phyloP scores from a whole-genome alignment of 78 protist genomes.

The Dictyostelium citrinum region DNA sequence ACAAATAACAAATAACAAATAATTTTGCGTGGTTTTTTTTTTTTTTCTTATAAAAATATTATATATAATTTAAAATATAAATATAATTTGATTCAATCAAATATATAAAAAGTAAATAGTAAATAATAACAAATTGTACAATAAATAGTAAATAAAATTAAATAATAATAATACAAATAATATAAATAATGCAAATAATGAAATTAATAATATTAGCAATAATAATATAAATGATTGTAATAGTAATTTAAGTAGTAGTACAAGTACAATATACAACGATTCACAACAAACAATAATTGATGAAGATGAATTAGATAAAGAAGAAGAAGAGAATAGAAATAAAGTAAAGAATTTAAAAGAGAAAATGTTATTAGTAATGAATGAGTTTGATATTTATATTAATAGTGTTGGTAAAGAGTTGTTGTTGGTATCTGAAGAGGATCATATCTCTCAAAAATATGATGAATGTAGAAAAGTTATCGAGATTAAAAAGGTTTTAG shows the following conservation, averaged over 20 bases:
- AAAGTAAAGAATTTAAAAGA: conserved; percentile 12
- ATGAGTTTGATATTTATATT: conserved; percentile 5
- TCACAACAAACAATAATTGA: neutral
- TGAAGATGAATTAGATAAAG: conserved; percentile 24
- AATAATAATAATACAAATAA: no score
- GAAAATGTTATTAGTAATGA: conserved; percentile 16
- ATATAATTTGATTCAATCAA: neutral
- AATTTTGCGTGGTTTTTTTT: neutral
- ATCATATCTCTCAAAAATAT: conserved; percentile 32
- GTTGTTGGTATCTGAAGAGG: conserved; percentile 3
- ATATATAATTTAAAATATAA: neutral
- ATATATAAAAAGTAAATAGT: neutral
- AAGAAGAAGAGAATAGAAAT: conserved; percentile 34
- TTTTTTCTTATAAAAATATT: neutral
- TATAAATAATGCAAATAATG: no score
- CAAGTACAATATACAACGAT: neutral
- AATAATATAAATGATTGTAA: neutral
- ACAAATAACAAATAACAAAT: no score
- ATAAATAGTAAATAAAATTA: neutral
- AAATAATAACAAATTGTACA: neutral
- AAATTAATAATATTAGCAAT: no score
- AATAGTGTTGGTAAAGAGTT: neutral
- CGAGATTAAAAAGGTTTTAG: conserved; percentile 31
- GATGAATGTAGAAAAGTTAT: conserved; percentile 68
- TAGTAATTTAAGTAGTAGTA: conserved; percentile 43